Base-by-base conservation (phyloP, 257 asterid species). In the Solanum megistacrolobum region DNA sequence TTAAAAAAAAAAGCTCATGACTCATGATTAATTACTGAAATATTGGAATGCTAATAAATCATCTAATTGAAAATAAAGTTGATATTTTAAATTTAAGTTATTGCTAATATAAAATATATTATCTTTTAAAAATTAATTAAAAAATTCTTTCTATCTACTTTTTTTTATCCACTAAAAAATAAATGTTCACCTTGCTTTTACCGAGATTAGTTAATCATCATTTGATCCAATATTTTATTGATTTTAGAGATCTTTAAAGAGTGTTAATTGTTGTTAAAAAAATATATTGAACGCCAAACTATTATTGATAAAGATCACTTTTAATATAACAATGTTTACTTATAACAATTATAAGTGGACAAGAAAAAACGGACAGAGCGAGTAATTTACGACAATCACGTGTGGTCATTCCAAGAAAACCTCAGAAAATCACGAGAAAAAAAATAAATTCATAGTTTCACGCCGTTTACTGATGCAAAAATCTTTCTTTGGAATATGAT, bases 311-410 rank as follows among this genome's bases (percentile, higher is more conserved):
- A 48, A 2, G 7, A 14, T 5, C 9, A 48, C 8, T 2, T 48
- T 48, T 14, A 48, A 48, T 5, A 14, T 48, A 14, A 48, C 1
- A 5, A 2, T 48, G 3, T 14, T 48, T 5, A 46, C 0, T 46
- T 46, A 46, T 46, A 52, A 52, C 4, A 1, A 60, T 23, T 62
- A 62, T 48, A 55, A 46, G 1, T 65, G 8, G 0, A 65, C 0
- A 65, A 65, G 1, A 1, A 65, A n/a, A 65, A 65, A 0, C 0
- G 4, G 5, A 23, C 69, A 0, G 12, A 23, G 7, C 6, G 31
- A 58, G 2, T 21, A 58, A 62, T 23, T 83, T 76, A 84, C 87
- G 34, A 88, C 76, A 79, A 79, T 83, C 88, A 62, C 73, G 83
- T 84, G 86, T 43, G 85, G 34, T 27, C 88, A 86, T 81, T 25